Conservation (phyloP, 179 eudicot species). For the Beta corolliflora region DNA sequence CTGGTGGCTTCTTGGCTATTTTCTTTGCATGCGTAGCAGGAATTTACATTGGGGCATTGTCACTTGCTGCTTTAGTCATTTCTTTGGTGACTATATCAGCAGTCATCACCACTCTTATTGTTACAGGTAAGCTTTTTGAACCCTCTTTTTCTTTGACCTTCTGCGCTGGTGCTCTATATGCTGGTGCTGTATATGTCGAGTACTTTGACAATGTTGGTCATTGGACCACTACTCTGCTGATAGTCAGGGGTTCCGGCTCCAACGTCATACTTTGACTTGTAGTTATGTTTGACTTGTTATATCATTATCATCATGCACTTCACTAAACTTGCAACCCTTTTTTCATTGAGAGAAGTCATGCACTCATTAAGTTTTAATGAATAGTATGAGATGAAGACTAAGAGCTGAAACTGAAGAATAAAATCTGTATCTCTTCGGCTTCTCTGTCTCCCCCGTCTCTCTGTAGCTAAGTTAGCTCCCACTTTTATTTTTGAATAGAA, state of each 20-base stretch:
- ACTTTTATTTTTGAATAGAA: too few species aligned
- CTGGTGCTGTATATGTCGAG: neutral
- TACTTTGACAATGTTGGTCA: too few species aligned
- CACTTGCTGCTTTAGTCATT: constrained; percentile 70
- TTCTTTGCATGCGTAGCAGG: constrained; percentile 78
- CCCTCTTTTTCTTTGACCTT: neutral
- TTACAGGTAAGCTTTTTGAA: constrained; percentile 47
- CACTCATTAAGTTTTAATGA: neutral
- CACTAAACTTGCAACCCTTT: neutral
- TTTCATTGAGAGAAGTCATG: neutral
- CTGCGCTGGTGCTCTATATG: too few species aligned
- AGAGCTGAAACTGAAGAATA: neutral
- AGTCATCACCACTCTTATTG: constrained; percentile 50
- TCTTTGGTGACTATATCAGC: constrained; percentile 66
- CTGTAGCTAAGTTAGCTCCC: too few species aligned
- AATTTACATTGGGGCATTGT: constrained; percentile 69
- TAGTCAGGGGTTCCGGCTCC: neutral
- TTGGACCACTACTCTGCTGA: neutral
- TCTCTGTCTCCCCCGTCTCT: too few species aligned
- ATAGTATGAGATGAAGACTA: neutral
- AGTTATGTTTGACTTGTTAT: neutral
- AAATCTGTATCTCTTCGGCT: too few species aligned
- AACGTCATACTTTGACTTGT: neutral
- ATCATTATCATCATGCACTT: neutral
- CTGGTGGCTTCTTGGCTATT: constrained; percentile 87